Evolutionary conservation across 768 basidiomycete genomes (phyloP).

Genomic region (Phylloporus sp.): DNA sequence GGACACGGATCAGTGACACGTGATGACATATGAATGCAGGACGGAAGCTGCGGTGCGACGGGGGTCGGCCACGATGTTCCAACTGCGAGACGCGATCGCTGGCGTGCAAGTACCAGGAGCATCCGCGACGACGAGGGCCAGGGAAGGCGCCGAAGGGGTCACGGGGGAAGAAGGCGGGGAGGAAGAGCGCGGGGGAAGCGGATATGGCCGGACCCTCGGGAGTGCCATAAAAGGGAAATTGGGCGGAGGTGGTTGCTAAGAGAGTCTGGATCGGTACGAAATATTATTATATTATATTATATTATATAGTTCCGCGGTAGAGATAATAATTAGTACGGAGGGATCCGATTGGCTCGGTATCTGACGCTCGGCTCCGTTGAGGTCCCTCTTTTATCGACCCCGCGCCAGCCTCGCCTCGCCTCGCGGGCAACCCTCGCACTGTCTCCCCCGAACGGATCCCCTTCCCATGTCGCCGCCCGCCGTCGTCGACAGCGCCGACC

Average conservation of each 20-base stretch:
- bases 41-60: conserved; percentile 74
- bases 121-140: conserved; percentile 60
- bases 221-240: conserved; percentile 20
- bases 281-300: conserved; percentile 23
- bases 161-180: conserved; percentile 39
- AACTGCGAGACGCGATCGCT: conserved; percentile 55
- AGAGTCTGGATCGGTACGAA: conserved; percentile 13
- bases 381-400: conserved; percentile 51
- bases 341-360: conserved; percentile 65
- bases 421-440: conserved; percentile 49
- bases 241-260: conserved; percentile 13
- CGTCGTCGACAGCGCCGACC: conserved; percentile 60
- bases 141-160: conserved; percentile 67
- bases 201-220: conserved; percentile 26
- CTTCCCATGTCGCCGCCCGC: conserved; percentile 37
- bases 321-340: conserved; percentile 13
- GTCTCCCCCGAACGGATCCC: conserved; percentile 42
- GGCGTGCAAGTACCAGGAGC: conserved; percentile 49
- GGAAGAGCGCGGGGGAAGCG: conserved; percentile 21
- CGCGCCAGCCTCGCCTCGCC: conserved; percentile 61
- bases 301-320: conserved; percentile 28
- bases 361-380: conserved; percentile 42
- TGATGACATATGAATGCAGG: conserved; percentile 35
- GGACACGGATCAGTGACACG: not conserved
- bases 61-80: conserved; percentile 54